phyloP scores from a whole-genome alignment of 345 rosid genomes.

The Gossypium herbaceum region DNA sequence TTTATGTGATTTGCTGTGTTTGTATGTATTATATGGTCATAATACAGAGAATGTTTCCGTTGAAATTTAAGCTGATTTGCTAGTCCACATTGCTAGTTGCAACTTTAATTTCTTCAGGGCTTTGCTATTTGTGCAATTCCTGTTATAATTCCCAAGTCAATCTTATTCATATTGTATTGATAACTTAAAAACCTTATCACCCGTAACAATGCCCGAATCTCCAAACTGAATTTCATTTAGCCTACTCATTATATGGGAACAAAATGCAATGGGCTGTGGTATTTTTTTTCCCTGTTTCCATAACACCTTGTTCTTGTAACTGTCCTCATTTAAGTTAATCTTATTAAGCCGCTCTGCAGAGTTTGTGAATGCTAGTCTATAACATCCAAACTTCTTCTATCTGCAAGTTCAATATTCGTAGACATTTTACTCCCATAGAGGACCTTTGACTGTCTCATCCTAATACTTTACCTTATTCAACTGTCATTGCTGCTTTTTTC shows the following conservation, averaged over 20 bases:
- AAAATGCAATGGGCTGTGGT: not conserved
- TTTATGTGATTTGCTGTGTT: not conserved
- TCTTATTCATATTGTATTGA: not conserved
- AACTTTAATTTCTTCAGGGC: not conserved
- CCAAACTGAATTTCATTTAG: not conserved
- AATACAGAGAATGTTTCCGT: not conserved
- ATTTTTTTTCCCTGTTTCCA: not conserved
- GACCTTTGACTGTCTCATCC: not conserved
- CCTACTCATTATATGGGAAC: not conserved
- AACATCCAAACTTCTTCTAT: not conserved
- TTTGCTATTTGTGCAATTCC: not conserved
- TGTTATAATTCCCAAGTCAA: not conserved
- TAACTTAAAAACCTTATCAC: not conserved
- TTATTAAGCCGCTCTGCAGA: not conserved
- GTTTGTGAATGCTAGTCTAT: constrained; percentile 3
- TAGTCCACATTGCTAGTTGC: not conserved
- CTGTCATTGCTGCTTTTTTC: not conserved
- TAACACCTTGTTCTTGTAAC: not conserved
- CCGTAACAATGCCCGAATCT: not conserved
- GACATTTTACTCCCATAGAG: not conserved
- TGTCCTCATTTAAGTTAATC: not conserved
- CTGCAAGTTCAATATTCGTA: not conserved
- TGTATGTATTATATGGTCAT: not conserved
- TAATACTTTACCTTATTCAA: not conserved
- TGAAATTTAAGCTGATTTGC: not conserved